Evolutionary conservation across 2,329 filamentous ascomycete species (phyloP), one percentile per base, ranked within the genome.

Genomic region (Cladobotryum protrusum): DNA sequence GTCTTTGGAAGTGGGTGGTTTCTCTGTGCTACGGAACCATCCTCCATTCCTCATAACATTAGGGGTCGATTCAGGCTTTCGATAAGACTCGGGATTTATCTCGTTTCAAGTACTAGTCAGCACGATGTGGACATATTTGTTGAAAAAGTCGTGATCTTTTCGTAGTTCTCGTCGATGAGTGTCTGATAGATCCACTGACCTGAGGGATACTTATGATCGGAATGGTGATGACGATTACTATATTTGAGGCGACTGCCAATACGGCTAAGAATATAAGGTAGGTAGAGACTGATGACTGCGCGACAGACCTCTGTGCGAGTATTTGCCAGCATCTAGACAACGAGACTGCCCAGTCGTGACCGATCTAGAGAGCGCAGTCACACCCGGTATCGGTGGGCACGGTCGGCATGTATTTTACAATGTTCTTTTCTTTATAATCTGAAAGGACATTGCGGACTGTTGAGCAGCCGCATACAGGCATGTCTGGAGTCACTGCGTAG

Each of bases 151-250:
- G 54, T 45, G 4, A 52, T 49, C 8, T 56, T 47, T 15, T 65
- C 62, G 45, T 60, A 60, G 29, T 52, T 47, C 47, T 67, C 60
- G 34, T 54, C 54, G 42, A 63, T 61, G 49, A 57, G 56, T n/a
- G 35, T 52, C 48, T 56, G 54, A 52, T 67, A 67, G 47, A 62
- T 62, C 63, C 63, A 65, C 42, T 65, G 63, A 5, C 58, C 64
- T 34, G 54, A 54, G 17, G 67, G 64, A 42, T 66, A 74, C 52
- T 74, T 45, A 24, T 70, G 67, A 13, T 59, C 63, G 1, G 74
- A 73, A 53, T 77, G 77, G 9, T 74, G 45, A 1, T 71, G 65
- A 8, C 73, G 67, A 55, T 77, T 68, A 7, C 72, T 57, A 3
- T 63, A 48, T 2, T 63, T 59, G 11, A 71, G 43, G 9, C 68